Conservation (phyloP, 306 rosid genomes). For the Vigna mungo region DNA sequence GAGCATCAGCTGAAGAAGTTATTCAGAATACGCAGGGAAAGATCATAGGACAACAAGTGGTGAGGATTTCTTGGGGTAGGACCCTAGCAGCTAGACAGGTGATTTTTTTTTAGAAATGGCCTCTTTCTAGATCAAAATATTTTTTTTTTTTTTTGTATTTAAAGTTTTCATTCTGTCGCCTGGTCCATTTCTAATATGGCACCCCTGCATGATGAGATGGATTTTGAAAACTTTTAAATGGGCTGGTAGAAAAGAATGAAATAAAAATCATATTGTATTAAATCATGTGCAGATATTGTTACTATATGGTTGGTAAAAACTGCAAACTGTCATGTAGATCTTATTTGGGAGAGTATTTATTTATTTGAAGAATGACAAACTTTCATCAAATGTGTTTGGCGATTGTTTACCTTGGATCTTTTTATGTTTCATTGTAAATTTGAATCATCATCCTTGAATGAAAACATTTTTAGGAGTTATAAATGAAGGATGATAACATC, state of each 20-base stretch:
- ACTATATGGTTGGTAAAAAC: conserved; percentile 10
- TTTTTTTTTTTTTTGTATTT: too few relatives aligned
- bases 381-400: not conserved
- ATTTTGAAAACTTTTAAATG: not conserved
- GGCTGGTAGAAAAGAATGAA: not conserved
- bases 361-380: conserved; percentile 23
- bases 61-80: conserved; percentile 92
- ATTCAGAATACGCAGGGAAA: conserved; percentile 91
- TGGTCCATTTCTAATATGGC: not conserved
- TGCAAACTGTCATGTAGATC: not conserved
- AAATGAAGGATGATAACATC: too few relatives aligned
- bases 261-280: not conserved
- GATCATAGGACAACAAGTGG: conserved; percentile 85
- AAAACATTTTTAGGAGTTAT: not conserved
- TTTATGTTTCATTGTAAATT: not conserved
- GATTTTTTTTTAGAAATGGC: conserved; percentile 37
- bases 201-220: conserved; percentile 6
- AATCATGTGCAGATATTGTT: not conserved
- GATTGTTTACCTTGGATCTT: not conserved
- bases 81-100: conserved; percentile 87
- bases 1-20: conserved; percentile 92
- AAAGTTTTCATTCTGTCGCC: not conserved
- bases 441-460: not conserved
- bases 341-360: not conserved
- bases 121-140: not conserved